phyloP scores from a whole-genome alignment of 169 alveolate genomes.

The Plasmodium vinckei region DNA sequence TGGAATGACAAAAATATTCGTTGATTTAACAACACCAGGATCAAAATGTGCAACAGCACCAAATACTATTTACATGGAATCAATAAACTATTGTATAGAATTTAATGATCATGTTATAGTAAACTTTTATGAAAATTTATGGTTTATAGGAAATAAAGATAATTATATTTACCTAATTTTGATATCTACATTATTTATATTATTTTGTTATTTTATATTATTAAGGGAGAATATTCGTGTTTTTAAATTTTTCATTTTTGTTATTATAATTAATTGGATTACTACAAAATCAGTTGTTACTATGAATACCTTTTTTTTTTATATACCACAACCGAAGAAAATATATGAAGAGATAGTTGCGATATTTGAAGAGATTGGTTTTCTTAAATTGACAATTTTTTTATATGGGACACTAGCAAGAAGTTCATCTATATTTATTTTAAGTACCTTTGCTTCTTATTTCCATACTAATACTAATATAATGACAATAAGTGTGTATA shows the following conservation, averaged over 20 bases:
- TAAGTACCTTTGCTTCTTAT: slow-evolving; percentile 73
- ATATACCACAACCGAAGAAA: slow-evolving; percentile 40
- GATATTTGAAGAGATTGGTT: slow-evolving; percentile 49
- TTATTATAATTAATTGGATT: slow-evolving; percentile 59
- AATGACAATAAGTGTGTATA: slow-evolving; percentile 34
- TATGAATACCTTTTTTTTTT: slow-evolving; percentile 54
- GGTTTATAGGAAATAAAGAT: slow-evolving; percentile 60
- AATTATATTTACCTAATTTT: slow-evolving; percentile 47
- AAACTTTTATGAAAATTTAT: slow-evolving; percentile 61
- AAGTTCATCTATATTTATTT: slow-evolving; percentile 64
- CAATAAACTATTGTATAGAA: slow-evolving; percentile 29
- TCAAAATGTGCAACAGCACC: slow-evolving; percentile 14
- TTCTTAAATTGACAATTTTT: slow-evolving; percentile 43
- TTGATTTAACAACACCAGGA: slow-evolving; percentile 22
- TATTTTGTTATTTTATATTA: slow-evolving; percentile 45
- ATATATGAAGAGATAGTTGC: slow-evolving; percentile 36
- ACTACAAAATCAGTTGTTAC: slow-evolving; percentile 61
- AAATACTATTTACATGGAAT: slow-evolving; percentile 25
- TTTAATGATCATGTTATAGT: slow-evolving; percentile 26
- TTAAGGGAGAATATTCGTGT: slow-evolving; percentile 53
- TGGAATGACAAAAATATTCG: slow-evolving; percentile 59
- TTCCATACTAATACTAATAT: slow-evolving; percentile 60
- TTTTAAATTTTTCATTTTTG: slow-evolving; percentile 68
- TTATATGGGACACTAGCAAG: slow-evolving; percentile 68
- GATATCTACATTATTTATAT: slow-evolving; percentile 32